phyloP scores from a whole-genome alignment of 2,329 filamentous ascomycete species.

The Hypoxylon sp. region DNA sequence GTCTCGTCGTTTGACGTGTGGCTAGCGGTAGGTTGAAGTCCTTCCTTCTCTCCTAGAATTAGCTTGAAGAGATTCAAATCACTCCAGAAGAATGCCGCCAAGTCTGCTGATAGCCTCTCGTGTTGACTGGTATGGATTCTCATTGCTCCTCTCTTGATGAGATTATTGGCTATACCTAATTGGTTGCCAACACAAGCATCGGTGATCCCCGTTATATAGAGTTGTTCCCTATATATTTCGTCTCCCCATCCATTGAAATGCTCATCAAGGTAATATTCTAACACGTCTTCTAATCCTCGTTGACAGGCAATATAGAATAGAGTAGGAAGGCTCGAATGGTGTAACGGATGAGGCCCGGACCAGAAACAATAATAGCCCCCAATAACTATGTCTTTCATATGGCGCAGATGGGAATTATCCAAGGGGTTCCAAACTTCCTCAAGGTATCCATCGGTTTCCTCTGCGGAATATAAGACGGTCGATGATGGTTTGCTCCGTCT shows the following conservation, averaged over 20 bases:
- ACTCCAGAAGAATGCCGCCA: not conserved
- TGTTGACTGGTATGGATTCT: not conserved
- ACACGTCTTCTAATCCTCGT: not conserved
- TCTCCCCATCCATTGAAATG: no score
- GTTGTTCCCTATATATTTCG: no score
- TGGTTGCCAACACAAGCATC: conserved; percentile 1
- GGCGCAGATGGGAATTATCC: no score
- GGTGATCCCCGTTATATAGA: not conserved
- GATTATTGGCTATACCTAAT: not conserved
- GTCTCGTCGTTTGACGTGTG: not conserved
- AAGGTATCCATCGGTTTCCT: no score
- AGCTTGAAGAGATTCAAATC: not conserved
- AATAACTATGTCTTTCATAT: not conserved
- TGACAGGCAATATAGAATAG: not conserved
- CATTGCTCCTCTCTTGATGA: not conserved
- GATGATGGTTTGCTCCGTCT: not conserved
- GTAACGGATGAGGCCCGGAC: not conserved
- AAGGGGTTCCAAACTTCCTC: no score
- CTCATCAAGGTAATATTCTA: not conserved
- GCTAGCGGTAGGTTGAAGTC: not conserved
- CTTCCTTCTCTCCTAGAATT: not conserved
- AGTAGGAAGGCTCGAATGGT: not conserved
- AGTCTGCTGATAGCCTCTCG: not conserved
- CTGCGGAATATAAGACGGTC: not conserved
- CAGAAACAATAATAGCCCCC: not conserved